phyloP scores from a whole-genome alignment of 2,329 filamentous ascomycete species.

The Xylariaceae sp. region DNA sequence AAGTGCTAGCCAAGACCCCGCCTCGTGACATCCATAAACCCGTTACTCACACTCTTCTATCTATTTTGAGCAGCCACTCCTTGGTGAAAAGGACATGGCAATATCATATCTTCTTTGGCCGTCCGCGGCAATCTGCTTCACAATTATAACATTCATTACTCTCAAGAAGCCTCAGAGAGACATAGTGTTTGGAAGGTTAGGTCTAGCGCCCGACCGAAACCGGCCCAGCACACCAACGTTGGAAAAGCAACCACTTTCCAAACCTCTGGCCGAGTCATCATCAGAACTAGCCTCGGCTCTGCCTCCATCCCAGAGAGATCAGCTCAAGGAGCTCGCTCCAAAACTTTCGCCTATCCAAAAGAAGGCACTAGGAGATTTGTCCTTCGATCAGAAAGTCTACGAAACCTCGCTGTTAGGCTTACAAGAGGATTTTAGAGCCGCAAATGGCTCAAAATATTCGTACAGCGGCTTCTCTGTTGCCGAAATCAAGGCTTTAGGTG shows the following conservation, averaged over 20 bases:
- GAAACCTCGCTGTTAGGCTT: slow-evolving; percentile 29
- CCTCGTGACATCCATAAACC: neutral
- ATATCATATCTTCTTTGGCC: slow-evolving; percentile 16
- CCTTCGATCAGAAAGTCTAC: slow-evolving; percentile 18
- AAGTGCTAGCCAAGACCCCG: neutral
- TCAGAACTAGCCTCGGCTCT: slow-evolving; percentile 19
- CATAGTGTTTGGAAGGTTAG: slow-evolving; percentile 18
- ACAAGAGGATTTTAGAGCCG: slow-evolving; percentile 33
- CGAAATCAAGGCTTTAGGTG: slow-evolving; percentile 66
- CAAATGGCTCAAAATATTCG: slow-evolving; percentile 44
- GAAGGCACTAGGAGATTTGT: slow-evolving; percentile 17
- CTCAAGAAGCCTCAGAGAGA: slow-evolving; percentile 15
- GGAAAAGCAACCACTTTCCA: slow-evolving; percentile 23
- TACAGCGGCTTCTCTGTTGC: slow-evolving; percentile 66
- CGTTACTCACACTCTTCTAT: slow-evolving; percentile 2
- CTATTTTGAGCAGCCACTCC: too few relatives aligned
- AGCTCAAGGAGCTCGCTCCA: slow-evolving; percentile 17
- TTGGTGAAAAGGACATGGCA: slow-evolving; percentile 13
- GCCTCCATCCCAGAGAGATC: slow-evolving; percentile 21
- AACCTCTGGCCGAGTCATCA: slow-evolving; percentile 18
- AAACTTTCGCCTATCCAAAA: slow-evolving; percentile 15
- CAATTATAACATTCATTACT: slow-evolving; percentile 20
- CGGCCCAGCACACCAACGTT: slow-evolving; percentile 21
- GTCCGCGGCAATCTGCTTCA: slow-evolving; percentile 18
- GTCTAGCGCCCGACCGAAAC: slow-evolving; percentile 12